A percentile compares a stretch with the other conserved stretches of the same genome.
phyloP scores from a whole-genome alignment of 495 filamentous ascomycete species.

The Alectoria sarmentosa region DNA sequence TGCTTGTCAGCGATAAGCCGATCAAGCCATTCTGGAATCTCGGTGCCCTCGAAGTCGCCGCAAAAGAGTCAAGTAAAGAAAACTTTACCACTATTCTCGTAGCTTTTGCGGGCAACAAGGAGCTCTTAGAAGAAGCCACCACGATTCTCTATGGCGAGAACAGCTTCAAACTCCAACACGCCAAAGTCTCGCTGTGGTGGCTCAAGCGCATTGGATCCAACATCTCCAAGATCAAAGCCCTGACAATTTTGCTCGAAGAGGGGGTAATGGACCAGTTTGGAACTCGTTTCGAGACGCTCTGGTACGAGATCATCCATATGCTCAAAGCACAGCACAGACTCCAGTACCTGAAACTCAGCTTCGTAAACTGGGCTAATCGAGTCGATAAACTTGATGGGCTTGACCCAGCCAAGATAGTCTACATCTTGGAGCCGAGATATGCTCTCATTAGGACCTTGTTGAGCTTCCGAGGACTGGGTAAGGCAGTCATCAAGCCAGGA shows the following conservation, averaged over 20 bases:
- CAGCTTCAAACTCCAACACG: neutral
- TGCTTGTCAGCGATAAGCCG: neutral
- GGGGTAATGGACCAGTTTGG: neutral
- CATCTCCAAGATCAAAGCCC: slow-evolving; percentile 5
- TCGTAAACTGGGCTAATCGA: neutral
- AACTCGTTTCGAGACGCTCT: slow-evolving; percentile 11
- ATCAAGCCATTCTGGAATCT: slow-evolving; percentile 10
- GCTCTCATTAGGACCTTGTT: neutral
- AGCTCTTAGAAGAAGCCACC: neutral
- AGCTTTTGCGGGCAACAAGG: slow-evolving; percentile 2
- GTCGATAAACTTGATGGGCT: neutral
- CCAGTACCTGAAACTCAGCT: neutral
- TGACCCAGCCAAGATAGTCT: neutral
- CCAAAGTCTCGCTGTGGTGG: slow-evolving; percentile 16
- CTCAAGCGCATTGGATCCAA: slow-evolving; percentile 16
- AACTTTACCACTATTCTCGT: slow-evolving; percentile 2
- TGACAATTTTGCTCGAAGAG: neutral
- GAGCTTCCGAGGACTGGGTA: neutral
- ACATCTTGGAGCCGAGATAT: neutral
- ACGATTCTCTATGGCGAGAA: slow-evolving; percentile 18
- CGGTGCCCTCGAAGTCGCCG: neutral
- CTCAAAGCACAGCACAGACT: slow-evolving; percentile 6
- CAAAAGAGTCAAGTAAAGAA: neutral
- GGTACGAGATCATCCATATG: slow-evolving; percentile 9
- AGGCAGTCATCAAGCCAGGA: neutral